Base-by-base conservation (phyloP, 2,329 filamentous ascomycete genomes). In the Dothidotthia symphoricarpi region DNA sequence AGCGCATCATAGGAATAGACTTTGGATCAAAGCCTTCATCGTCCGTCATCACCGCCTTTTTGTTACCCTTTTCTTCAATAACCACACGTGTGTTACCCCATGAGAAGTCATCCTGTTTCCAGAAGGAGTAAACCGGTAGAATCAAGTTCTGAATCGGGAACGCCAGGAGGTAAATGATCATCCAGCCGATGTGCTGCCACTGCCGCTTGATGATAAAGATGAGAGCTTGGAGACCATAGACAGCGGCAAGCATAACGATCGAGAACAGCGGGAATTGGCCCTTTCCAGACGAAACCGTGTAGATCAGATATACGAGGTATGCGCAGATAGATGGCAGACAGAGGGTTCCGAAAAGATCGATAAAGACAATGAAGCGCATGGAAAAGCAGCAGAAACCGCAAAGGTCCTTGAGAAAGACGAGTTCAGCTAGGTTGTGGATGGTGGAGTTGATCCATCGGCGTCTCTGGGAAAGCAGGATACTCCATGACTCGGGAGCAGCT, bases 381-480 rank as follows among this genome's bases (percentile, higher is more conserved):
- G 86, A 89, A 75, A 97, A 97, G 71, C 87, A 95, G 73, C 93
- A 98, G 81, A 98, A 98, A 53, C 93, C 93, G 63, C 93, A 98
- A 68, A 98, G 84, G 60, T 98, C 89, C 66, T 90, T 85, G 31
- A 98, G 77, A 57, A 85, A 85, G 64, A 95, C 84, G 61, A 98
- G 74, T 67, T 98, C 93, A 16, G 85, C 86, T 62, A 98, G 69
- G 66, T 98, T 98, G 76, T 98, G 93, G 45, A 98, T 85, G 8
- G 93, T 98, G 1, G 93, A 97, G 72, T 98, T 98, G 69, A 98
- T 98, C 93, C 93, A 98, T 66, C 93, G 86, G 75, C 93, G 89
- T 76, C 93, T 84, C 67, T 98, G 93, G n/a, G 93, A 98, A 22
- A 98, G 76, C 55, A 98, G 72, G 56, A 98, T 88, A 60, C 83